Evolutionary conservation across 208 protist species (phyloP), one percentile per base, ranked within the genome.

Genomic region (Balamuthia mandrillaris): DNA sequence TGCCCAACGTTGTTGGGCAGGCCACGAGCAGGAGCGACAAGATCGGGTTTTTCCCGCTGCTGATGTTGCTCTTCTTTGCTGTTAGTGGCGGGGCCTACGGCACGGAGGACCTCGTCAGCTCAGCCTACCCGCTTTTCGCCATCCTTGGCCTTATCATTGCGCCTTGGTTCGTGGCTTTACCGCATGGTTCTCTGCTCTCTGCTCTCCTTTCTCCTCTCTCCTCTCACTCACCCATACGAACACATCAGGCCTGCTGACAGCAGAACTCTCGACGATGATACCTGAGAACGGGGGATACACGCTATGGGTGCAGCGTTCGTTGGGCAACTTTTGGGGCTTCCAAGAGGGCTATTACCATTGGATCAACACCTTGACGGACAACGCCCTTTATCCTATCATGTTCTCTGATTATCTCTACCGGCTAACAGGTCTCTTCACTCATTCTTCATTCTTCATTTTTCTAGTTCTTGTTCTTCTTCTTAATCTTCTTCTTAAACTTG

Each of bases 161-260:
- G 45, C 68, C 68, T n/a, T 78, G 68, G 68, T n/a, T n/a, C n/a
- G n/a, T n/a, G n/a, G n/a, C n/a, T n/a, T n/a, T n/a, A n/a, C n/a
- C n/a, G 68, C 42, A 1, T n/a, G 68, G 12, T 51, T 42, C 5
- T 24, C 10, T 27, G 9, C 61, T 4, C 31, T 35, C 42, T 24
- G 1, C 29, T 66, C 58, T 2, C 12, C 31, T 35, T 49, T 41
- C 47, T 72, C 35, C 9, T 37, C 14, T 14, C 35, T 9, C 1
- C 44, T n/a, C n/a, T n/a, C n/a, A n/a, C n/a, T n/a, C n/a, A n/a
- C n/a, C n/a, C n/a, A n/a, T n/a, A n/a, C n/a, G n/a, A n/a, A n/a
- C n/a, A n/a, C n/a, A n/a, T n/a, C n/a, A n/a, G n/a, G n/a, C n/a
- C 52, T 78, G 68, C 52, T 78, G 68, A 78, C 68, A 18, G 68